phyloP scores from a whole-genome alignment of 2,329 filamentous ascomycete genomes.

The Aspergillus ruber region DNA sequence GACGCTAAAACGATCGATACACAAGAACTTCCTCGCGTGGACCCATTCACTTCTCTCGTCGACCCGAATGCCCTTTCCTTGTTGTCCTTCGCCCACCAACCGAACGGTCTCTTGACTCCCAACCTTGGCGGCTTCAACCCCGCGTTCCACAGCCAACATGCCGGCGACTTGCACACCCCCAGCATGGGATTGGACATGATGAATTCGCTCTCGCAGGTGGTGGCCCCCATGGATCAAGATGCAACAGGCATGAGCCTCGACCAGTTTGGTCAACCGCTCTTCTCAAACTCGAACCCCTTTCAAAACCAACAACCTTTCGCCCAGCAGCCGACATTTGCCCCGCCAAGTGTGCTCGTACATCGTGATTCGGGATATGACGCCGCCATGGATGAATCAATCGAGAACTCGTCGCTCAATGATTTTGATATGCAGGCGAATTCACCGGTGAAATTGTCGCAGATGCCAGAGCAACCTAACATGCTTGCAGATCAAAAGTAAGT shows the following conservation, averaged over 20 bases:
- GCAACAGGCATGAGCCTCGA: slow-evolving; percentile 59
- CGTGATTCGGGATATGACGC: slow-evolving; percentile 74
- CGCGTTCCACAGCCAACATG: slow-evolving; percentile 67
- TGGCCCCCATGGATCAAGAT: slow-evolving; percentile 51
- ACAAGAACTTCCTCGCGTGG: slow-evolving; percentile 65
- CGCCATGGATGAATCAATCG: slow-evolving; percentile 61
- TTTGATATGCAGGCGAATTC: slow-evolving; percentile 47
- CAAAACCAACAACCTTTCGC: slow-evolving; percentile 67
- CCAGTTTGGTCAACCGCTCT: slow-evolving; percentile 56
- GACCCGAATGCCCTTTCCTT: slow-evolving; percentile 82
- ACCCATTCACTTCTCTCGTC: slow-evolving; percentile 76
- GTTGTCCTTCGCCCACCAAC: slow-evolving; percentile 69
- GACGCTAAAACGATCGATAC: slow-evolving; percentile 65
- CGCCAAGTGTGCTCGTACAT: slow-evolving; percentile 67
- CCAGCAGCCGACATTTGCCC: slow-evolving; percentile 59
- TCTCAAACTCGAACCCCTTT: slow-evolving; percentile 49
- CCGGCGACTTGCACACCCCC: slow-evolving; percentile 81
- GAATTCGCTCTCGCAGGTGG: slow-evolving; percentile 69
- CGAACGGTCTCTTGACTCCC: slow-evolving; percentile 79
- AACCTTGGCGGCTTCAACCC: slow-evolving; percentile 72
- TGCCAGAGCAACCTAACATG: slow-evolving; percentile 20
- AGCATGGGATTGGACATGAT: slow-evolving; percentile 66
- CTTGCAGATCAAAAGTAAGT: slow-evolving; percentile 49
- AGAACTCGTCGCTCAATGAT: slow-evolving; percentile 60
- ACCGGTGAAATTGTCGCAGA: slow-evolving; percentile 41